Base-by-base conservation (phyloP, 1,139 yeast genomes). In the Sugiyamaella novakii region DNA sequence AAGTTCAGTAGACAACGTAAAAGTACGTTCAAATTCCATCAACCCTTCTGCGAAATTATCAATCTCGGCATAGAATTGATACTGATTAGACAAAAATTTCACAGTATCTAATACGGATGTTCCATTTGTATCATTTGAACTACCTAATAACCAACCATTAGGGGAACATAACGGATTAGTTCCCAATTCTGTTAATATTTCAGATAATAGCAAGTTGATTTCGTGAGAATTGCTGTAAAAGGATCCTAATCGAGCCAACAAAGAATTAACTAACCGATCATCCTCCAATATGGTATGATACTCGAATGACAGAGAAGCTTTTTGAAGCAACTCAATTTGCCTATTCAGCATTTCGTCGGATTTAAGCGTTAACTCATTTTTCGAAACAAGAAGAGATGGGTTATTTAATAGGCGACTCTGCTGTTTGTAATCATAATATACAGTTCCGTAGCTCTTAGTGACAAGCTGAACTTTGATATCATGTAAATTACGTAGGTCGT, bases 141-240 rank as follows among this genome's bases (percentile, higher is more conserved):
- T 18, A 18, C 19, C 24, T 53, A 62, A 22, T 53, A 55, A 37
- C 60, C 60, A 57, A 27, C 59, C 41, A 2, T 56, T 49, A 30
- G 62, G 44, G 2, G 66, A 49, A 25, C 59, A 50, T 53, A 55
- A 56, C 7, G 59, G 55, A 30, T 58, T 56, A 5, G 55, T 42
- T 1, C 55, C 59, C 25, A 64, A 46, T 18, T 62, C 65, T 22
- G 55, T 46, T 10, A 64, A 24, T 8, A 62, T 49, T 12, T 59
- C 58, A 1, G 63, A 62, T 29, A 64, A 49, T 2, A 57, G 54
- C 24, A 64, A 44, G 44, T 64, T 64, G 14, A 62, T 47, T 18
- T 58, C 63, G 7, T 57, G 54, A 11, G 58, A 31, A 48, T 64
- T 64, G 11, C 61, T 52, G 44, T 58, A 62, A 42, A 58, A 64